Evolutionary conservation across 1,139 yeast species (phyloP).

Genomic region (Yamadazyma spencermartinsiae): DNA sequence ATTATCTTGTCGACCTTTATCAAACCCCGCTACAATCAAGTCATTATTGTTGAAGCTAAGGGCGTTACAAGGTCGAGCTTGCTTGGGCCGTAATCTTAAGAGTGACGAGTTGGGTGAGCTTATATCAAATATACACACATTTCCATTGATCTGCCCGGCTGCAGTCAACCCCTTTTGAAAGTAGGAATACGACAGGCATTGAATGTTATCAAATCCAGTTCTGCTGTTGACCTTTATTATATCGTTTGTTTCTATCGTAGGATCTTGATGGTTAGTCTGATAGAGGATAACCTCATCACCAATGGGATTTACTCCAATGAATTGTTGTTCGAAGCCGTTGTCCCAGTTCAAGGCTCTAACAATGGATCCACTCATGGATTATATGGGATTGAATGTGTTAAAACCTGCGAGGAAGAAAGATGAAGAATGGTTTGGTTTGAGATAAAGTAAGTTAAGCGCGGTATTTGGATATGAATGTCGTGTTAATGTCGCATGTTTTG

Average conservation of each 20-base stretch:
- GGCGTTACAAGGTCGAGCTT: conserved; percentile 73
- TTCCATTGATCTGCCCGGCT: conserved; percentile 75
- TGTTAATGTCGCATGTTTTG: too few relatives aligned
- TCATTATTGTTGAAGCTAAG: conserved; percentile 67
- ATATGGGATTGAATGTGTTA: not conserved
- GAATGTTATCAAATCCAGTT: conserved; percentile 70
- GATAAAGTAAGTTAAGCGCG: too few relatives aligned
- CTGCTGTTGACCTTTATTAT: conserved; percentile 52
- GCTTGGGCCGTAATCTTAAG: conserved; percentile 59
- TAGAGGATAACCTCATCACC: conserved; percentile 68
- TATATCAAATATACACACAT: conserved; percentile 64
- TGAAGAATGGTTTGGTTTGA: too few relatives aligned
- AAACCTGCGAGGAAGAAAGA: not conserved
- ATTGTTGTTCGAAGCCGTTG: conserved; percentile 51
- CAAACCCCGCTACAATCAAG: conserved; percentile 76
- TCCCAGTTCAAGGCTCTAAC: conserved; percentile 64
- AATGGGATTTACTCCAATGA: conserved; percentile 63
- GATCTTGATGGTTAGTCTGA: conserved; percentile 49
- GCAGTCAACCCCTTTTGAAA: conserved; percentile 59
- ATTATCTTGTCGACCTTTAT: conserved; percentile 75
- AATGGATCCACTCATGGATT: conserved; percentile 52
- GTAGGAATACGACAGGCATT: conserved; percentile 68
- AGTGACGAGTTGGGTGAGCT: conserved; percentile 37
- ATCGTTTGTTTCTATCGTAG: conserved; percentile 34
- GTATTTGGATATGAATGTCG: too few relatives aligned